These are phyloP conservation scores for Ramalina peruviana DNA, from an alignment of 495 filamentous ascomycete species.

Conservation along the genomic window DNA sequence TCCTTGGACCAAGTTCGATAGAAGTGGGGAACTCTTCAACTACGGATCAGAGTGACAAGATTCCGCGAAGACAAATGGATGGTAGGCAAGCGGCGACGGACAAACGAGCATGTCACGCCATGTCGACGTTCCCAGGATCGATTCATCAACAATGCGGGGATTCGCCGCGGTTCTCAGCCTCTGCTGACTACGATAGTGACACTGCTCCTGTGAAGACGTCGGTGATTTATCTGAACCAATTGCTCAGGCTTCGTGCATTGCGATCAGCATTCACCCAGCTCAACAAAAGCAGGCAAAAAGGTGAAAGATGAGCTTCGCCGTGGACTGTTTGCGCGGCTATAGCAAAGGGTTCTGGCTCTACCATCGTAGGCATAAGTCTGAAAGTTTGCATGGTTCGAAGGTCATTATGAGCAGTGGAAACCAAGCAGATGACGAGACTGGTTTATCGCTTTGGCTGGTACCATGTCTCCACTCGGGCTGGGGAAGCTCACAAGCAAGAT, in stretches of 20 bases:
- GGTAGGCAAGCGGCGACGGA: too few relatives aligned
- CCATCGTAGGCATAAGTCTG: too few relatives aligned
- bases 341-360: neutral
- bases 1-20: too few relatives aligned
- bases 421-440: neutral
- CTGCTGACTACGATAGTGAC: neutral
- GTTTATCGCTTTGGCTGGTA: neutral
- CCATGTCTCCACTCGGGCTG: neutral
- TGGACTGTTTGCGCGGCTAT: conserved; percentile 15
- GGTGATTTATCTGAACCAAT: neutral
- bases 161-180: neutral
- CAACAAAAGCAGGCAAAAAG: too few relatives aligned
- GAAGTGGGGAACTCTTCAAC: neutral
- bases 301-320: neutral
- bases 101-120: neutral
- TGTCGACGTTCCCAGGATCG: neutral
- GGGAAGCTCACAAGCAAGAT: conserved; percentile 1
- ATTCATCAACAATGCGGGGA: neutral
- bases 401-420: neutral
- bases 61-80: too few relatives aligned
- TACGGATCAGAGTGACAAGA: neutral
- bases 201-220: neutral
- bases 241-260: conserved; percentile 6
- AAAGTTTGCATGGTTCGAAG: neutral
- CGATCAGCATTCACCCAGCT: too few relatives aligned